phyloP scores from a whole-genome alignment of 805 yeast species.

The Metschnikowia lochheadii region DNA sequence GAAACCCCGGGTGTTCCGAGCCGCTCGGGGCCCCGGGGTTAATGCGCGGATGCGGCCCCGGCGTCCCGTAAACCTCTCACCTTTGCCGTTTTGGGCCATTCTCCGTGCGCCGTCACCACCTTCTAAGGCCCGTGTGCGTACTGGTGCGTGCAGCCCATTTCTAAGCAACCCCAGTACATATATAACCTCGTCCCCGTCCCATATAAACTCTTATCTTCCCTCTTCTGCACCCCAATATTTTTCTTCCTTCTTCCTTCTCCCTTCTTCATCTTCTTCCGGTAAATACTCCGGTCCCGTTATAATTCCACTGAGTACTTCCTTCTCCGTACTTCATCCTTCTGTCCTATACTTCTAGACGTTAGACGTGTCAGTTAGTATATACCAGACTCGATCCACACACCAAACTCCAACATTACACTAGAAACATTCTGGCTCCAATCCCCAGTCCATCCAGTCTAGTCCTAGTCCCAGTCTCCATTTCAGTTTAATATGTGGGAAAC shows the following conservation, averaged over 20 bases:
- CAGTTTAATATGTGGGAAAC: constrained; percentile 11
- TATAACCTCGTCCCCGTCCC: neutral
- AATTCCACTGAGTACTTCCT: too few relatives aligned
- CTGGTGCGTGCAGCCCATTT: neutral
- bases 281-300: too few relatives aligned
- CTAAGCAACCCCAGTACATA: constrained; percentile 1
- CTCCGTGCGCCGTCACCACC: constrained; percentile 1
- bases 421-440: too few relatives aligned
- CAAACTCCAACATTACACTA: too few relatives aligned
- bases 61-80: neutral
- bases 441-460: too few relatives aligned
- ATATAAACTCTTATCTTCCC: neutral
- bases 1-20: neutral
- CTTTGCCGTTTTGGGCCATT: neutral
- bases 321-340: too few relatives aligned
- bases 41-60: neutral
- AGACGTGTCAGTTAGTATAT: too few relatives aligned
- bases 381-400: too few relatives aligned
- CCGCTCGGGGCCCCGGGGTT: neutral
- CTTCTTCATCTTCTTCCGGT: too few relatives aligned
- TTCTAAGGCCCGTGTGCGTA: neutral
- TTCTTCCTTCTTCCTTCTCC: too few relatives aligned
- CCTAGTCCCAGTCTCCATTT: neutral
- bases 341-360: too few relatives aligned
- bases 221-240: too few relatives aligned